Conservation (phyloP, 2,329 filamentous ascomycete genomes). For the Aciculosporium take region DNA sequence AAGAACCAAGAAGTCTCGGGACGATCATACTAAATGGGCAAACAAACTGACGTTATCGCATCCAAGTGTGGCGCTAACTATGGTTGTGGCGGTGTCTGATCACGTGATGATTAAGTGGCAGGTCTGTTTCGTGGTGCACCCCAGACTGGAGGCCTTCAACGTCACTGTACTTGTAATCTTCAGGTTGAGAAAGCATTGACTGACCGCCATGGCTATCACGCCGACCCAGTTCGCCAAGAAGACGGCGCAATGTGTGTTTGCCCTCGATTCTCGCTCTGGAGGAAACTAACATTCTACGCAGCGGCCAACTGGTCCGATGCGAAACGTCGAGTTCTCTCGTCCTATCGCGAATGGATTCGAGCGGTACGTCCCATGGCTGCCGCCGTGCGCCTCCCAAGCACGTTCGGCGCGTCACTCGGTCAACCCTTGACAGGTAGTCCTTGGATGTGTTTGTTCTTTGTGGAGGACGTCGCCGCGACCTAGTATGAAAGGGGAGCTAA, state of each 20-base stretch:
- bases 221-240: slow-evolving; percentile 80
- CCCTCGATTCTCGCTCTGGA: neutral
- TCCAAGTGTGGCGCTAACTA: slow-evolving; percentile 8
- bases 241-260: slow-evolving; percentile 58
- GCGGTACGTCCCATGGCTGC: slow-evolving; percentile 51
- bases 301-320: slow-evolving; percentile 84
- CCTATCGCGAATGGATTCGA: slow-evolving; percentile 92
- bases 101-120: slow-evolving; percentile 16
- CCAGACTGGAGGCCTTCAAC: slow-evolving; percentile 10
- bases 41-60: neutral
- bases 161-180: slow-evolving; percentile 16
- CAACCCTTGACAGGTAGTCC: neutral
- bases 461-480: no score
- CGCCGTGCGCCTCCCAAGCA: neutral
- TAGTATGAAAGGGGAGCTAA: neutral
- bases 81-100: slow-evolving; percentile 8
- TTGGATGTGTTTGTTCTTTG: neutral
- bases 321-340: slow-evolving; percentile 68
- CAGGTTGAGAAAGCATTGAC: slow-evolving; percentile 21
- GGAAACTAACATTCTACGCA: slow-evolving; percentile 31
- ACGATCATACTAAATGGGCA: neutral
- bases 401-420: neutral
- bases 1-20: neutral
- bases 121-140: neutral
- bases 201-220: slow-evolving; percentile 66